These are phyloP conservation scores for Suhomyces yuchorum DNA, from an alignment of 1,139 yeast species.

Conservation along the genomic window DNA sequence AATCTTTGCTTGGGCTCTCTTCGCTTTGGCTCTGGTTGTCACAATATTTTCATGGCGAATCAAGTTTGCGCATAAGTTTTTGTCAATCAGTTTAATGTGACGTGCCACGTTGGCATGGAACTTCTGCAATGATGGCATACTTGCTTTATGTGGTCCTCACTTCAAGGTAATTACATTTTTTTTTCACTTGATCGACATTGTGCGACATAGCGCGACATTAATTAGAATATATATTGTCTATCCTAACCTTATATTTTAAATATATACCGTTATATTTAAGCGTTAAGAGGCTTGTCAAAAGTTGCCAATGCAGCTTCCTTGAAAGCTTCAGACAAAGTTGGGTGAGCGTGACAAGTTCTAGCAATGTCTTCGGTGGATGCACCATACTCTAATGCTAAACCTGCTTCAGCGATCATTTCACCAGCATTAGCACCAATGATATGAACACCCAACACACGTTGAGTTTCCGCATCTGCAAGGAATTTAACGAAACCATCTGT, in stretches of 20 bases:
- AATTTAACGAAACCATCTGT: constrained; percentile 97
- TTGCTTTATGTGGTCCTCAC: neutral
- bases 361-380: constrained; percentile 98
- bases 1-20: constrained; percentile 48
- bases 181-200: constrained; percentile 1
- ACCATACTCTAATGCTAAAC: constrained; percentile 97
- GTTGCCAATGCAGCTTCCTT: constrained; percentile 97
- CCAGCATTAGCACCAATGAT: constrained; percentile 98
- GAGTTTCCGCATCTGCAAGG: constrained; percentile 95
- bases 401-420: constrained; percentile 99
- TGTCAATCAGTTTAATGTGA: constrained; percentile 49
- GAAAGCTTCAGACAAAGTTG: constrained; percentile 96
- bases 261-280: constrained; percentile 36
- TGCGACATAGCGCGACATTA: constrained; percentile 10
- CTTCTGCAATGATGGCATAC: constrained; percentile 48
- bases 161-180: neutral
- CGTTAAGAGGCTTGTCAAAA: constrained; percentile 86
- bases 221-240: neutral
- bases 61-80: constrained; percentile 48
- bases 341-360: constrained; percentile 98
- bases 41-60: constrained; percentile 50
- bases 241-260: neutral
- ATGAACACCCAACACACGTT: constrained; percentile 94
- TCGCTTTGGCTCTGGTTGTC: constrained; percentile 50
- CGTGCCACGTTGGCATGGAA: constrained; percentile 48